Percentiles rank a stretch among this genome's conserved stretches.
Conservation (phyloP, 768 basidiomycete species). For the Lyophyllum shimeji region DNA sequence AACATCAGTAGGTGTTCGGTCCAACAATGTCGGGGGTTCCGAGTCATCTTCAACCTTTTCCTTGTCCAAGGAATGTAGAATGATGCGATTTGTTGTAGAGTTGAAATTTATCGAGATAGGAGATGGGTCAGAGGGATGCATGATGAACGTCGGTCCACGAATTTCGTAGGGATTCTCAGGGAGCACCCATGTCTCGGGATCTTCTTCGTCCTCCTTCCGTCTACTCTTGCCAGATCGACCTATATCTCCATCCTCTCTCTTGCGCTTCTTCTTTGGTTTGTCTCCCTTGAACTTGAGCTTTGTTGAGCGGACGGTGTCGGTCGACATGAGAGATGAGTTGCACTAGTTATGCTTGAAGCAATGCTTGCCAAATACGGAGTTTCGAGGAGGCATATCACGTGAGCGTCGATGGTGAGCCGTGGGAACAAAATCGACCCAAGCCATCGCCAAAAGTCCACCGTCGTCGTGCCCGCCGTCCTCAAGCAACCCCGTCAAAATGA, state of each 20-base stretch:
- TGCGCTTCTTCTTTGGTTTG: conserved; percentile 80
- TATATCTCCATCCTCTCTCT: conserved; percentile 56
- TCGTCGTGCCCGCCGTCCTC: conserved; percentile 58
- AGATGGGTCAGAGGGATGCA: conserved; percentile 79
- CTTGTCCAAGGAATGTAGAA: conserved; percentile 66
- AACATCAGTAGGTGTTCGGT: conserved; percentile 76
- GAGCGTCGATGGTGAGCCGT: conserved; percentile 28
- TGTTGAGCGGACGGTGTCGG: conserved; percentile 58
- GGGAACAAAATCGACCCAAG: conserved; percentile 30
- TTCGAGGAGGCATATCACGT: too few species aligned
- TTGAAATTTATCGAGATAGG: conserved; percentile 79
- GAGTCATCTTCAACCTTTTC: conserved; percentile 47
- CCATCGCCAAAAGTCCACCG: conserved; percentile 30
- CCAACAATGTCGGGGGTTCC: conserved; percentile 48
- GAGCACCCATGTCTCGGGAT: conserved; percentile 77
- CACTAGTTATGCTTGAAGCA: too few species aligned
- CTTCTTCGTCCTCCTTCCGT: conserved; percentile 58
- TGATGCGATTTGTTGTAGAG: conserved; percentile 69
- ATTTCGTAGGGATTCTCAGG: conserved; percentile 73
- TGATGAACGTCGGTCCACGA: conserved; percentile 84
- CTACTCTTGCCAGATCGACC: conserved; percentile 42
- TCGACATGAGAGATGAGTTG: conserved; percentile 25
- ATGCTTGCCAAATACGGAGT: too few species aligned
- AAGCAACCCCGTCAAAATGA: conserved; percentile 64
- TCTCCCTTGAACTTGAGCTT: conserved; percentile 92